Evolutionary conservation across 2,329 filamentous ascomycete species (phyloP), one percentile per base, ranked within the genome.

Genomic region (Neopestalotiopsis rosae): DNA sequence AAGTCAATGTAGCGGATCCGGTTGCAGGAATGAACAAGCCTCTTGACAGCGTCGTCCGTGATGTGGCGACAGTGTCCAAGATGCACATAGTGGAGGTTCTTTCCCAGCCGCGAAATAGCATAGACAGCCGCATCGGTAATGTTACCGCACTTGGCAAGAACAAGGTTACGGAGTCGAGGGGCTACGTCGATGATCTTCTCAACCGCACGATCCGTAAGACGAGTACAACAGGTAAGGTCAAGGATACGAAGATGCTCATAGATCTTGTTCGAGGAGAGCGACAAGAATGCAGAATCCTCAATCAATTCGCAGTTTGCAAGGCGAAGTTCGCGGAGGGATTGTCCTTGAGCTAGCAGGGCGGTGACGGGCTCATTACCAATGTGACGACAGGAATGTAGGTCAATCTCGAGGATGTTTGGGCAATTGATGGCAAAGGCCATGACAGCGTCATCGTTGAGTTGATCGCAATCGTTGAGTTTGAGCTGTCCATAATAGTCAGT

Each of bases 1-100:
- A 99, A 84, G 78, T 99, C 96, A 72, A 99, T 99, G 79, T 99
- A 99, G 67, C 96, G 89, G 73, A 99, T 98, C 30, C 96, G 90
- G 76, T 95, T 98, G 85, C 96, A 99, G 66, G 86, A 86, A 73
- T 92, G 91, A 52, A 98, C 94, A 40, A 99, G 86, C 67, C 90
- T 91, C 74, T 93, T 92, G 20, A 99, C 94, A 1, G 94, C 95
- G 45, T 90, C 87, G 77, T 99, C 96, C 0, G 95, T 98, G 76
- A 99, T 95, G 61, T 95, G 90, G 34, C 90, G 89, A 80, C 96
- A 99, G 79, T 99, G 96, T 10, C 96, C 96, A 1, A 99, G 87
- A 77, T 99, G 96, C 66, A 99, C 91, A 79, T 97, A 98, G 80
- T 99, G 96, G 67, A 99, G 84, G 75, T 98, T 99, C 85, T 98